Evolutionary conservation across 169 alveolate species (phyloP).

Genomic region (Plasmodium relictum): DNA sequence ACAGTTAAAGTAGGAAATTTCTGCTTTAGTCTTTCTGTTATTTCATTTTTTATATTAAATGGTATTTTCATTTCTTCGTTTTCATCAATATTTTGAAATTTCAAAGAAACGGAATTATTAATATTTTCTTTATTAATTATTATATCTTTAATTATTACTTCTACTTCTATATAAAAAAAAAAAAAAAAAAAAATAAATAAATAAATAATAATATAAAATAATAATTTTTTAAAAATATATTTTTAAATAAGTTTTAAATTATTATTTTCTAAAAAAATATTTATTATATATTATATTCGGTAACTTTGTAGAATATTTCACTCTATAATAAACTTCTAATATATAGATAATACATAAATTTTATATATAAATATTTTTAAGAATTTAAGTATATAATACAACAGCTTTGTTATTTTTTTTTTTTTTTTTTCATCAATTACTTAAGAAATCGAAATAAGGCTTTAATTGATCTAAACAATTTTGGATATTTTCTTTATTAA

Average conservation of each 20-base stretch:
- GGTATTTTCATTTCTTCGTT: slow-evolving; percentile 61
- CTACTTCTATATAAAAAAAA: slow-evolving; percentile 32
- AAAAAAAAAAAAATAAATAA: not conserved
- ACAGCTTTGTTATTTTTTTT: not conserved
- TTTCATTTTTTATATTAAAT: slow-evolving; percentile 45
- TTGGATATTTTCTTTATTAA: slow-evolving; percentile 76
- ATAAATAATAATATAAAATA: too few species aligned
- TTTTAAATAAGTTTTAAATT: too few species aligned
- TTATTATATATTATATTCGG: too few species aligned
- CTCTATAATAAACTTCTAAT: too few species aligned
- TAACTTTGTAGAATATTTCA: too few species aligned
- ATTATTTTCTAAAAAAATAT: too few species aligned
- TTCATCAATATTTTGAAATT: slow-evolving; percentile 32
- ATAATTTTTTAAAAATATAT: too few species aligned
- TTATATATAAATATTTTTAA: not conserved
- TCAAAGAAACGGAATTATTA: slow-evolving; percentile 52
- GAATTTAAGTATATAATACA: not conserved
- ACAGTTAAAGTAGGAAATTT: slow-evolving; percentile 69
- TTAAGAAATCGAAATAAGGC: slow-evolving; percentile 73
- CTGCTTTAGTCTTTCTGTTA: slow-evolving; percentile 73
- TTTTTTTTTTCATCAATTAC: slow-evolving; percentile 23
- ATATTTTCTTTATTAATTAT: slow-evolving; percentile 65
- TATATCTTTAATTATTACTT: slow-evolving; percentile 46
- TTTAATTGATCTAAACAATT: slow-evolving; percentile 45
- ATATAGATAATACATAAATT: too few species aligned